A percentile compares a stretch with the other conserved stretches of the same genome.
Conservation (phyloP, 805 yeast species). For the Yarrowia sp. region DNA sequence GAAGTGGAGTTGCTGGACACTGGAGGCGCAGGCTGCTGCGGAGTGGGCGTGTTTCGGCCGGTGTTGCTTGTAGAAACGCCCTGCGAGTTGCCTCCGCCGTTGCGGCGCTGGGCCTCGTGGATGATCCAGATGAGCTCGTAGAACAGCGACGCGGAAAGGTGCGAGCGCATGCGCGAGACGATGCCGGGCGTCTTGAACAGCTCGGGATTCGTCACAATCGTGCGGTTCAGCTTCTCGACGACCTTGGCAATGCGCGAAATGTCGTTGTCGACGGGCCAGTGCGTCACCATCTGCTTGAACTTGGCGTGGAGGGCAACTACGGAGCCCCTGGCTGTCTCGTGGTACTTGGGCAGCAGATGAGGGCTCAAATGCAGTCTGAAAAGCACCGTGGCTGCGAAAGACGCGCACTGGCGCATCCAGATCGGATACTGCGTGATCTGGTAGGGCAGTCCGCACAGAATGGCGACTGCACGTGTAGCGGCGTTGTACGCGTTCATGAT, state of each 20-base stretch:
- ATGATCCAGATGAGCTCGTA: conserved; percentile 93
- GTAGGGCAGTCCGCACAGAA: conserved; percentile 69
- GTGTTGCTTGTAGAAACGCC: conserved; percentile 35
- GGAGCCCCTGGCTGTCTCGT: conserved; percentile 87
- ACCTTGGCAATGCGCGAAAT: conserved; percentile 89
- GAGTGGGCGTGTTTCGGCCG: conserved; percentile 31
- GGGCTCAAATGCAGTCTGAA: conserved; percentile 83
- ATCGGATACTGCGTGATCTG: conserved; percentile 79
- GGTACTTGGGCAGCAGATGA: conserved; percentile 62
- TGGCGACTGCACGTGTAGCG: conserved; percentile 78
- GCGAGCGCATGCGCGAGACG: conserved; percentile 85
- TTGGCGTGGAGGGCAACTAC: conserved; percentile 89
- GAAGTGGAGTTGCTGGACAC: too few species aligned
- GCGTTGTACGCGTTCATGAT: conserved; percentile 77
- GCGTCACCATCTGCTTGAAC: conserved; percentile 80
- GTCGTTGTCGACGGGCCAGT: conserved; percentile 91
- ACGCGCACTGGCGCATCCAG: conserved; percentile 79
- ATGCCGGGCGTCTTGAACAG: conserved; percentile 73
- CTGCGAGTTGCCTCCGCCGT: conserved; percentile 34
- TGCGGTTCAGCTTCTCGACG: conserved; percentile 82
- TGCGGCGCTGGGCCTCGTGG: conserved; percentile 85
- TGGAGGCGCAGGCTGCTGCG: too few species aligned
- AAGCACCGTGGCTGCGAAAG: conserved; percentile 68
- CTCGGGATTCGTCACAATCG: conserved; percentile 82
- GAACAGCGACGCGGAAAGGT: conserved; percentile 83